Evolutionary conservation across 2,329 filamentous ascomycete genomes (phyloP), one percentile per base, ranked within the genome.

Genomic region (Fusarium pseudograminearum): DNA sequence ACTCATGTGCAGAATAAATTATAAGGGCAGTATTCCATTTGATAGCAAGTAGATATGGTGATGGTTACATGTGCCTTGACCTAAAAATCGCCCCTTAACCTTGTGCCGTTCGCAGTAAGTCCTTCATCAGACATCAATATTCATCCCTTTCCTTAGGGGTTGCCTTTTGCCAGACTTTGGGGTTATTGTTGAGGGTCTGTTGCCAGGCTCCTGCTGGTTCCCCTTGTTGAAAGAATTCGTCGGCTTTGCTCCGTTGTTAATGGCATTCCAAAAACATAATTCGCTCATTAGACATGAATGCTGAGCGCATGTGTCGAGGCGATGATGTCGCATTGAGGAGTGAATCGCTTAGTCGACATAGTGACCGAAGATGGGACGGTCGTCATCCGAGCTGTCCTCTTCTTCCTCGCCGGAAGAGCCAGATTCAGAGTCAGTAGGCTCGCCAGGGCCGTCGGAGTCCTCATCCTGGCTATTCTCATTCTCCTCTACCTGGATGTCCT

Each of bases 281-380:
- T 26, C 22, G 16, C 15, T 16, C 18, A 28, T 30, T 4, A 5
- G 22, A 8, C 24, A 40, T 24, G 6, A 14, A 22, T 33, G 9
- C 28, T 18, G 28, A 36, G 57, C 9, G 55, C 7, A 38, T 15
- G 20, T 20, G 30, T 53, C 14, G 34, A 42, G 38, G 26, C 10
- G 3, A 5, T 7, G 15, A n/a, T 16, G 9, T n/a, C 42, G 33
- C 20, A 6, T 14, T 33, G 6, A 9, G 18, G 22, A n/a, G 24
- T 7, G 15, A 38, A 16, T n/a, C 11, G 5, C n/a, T 44, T 40
- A 61, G 20, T 44, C 42, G 18, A n/a, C 18, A 11, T 36, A 46
- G 28, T 51, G 50, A 11, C 38, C 64, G n/a, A 61, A 56, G 40
- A 38, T 15, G 12, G 50, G 55, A n/a, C 42, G 40, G 7, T 45